Conservation (phyloP, 1,284 basidiomycete genomes). For the Cystobasidium sp. region DNA sequence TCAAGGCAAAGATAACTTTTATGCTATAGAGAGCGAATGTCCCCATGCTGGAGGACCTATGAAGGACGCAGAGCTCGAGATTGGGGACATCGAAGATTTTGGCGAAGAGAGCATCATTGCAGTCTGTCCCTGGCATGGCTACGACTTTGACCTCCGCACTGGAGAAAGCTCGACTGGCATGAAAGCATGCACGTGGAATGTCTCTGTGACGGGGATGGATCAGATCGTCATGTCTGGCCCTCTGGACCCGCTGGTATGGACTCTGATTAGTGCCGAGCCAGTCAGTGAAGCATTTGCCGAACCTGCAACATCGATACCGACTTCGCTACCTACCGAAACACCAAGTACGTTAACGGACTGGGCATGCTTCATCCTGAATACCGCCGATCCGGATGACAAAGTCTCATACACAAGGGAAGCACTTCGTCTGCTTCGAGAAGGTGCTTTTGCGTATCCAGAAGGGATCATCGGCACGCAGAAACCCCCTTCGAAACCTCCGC, state of each 20-base stretch:
- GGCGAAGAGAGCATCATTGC: constrained; percentile 54
- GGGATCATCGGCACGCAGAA: constrained; percentile 68
- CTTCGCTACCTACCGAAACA: constrained; percentile 34
- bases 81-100: constrained; percentile 34
- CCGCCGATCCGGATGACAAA: constrained; percentile 57
- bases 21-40: constrained; percentile 44
- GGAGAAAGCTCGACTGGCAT: constrained; percentile 77
- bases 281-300: constrained; percentile 84
- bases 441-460: constrained; percentile 60
- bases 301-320: constrained; percentile 62
- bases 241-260: constrained; percentile 64
- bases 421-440: constrained; percentile 70
- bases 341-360: constrained; percentile 57
- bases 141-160: constrained; percentile 69
- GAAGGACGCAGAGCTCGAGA: constrained; percentile 38
- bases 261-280: constrained; percentile 73
- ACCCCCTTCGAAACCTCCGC: constrained; percentile 72
- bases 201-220: constrained; percentile 63
- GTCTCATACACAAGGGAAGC: constrained; percentile 59
- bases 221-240: constrained; percentile 71
- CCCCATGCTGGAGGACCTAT: constrained; percentile 44
- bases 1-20: constrained; percentile 24
- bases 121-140: constrained; percentile 85
- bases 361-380: constrained; percentile 58
- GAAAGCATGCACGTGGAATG: constrained; percentile 74